Conservation (phyloP, 495 filamentous ascomycete species). For the Aspergillus heteromorphus region DNA sequence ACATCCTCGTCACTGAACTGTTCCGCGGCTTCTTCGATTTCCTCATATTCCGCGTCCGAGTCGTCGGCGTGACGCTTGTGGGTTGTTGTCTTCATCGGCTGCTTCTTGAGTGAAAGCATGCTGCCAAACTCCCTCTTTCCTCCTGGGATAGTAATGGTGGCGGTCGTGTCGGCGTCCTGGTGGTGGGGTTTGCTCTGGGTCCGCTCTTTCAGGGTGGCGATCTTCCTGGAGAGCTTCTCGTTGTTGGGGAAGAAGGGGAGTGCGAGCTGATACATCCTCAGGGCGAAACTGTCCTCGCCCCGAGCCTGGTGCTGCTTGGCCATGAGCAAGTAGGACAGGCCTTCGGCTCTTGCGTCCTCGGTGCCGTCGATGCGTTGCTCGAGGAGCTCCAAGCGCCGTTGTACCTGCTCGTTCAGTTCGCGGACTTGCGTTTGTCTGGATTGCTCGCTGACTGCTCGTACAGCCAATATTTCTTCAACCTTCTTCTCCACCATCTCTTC, state of each 20-base stretch:
- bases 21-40: conserved; percentile 18
- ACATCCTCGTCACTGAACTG: conserved; percentile 29
- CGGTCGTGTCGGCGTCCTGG: conserved; percentile 11
- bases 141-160: conserved; percentile 14
- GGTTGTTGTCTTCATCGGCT: conserved; percentile 16
- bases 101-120: conserved; percentile 37
- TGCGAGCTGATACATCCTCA: conserved; percentile 84
- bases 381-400: conserved; percentile 72
- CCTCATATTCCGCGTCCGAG: conserved; percentile 29
- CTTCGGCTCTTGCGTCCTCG: conserved; percentile 72
- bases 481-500: conserved; percentile 90
- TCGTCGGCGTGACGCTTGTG: conserved; percentile 34
- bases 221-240: conserved; percentile 72
- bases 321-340: conserved; percentile 78
- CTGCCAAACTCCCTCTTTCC: conserved; percentile 31
- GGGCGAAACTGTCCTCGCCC: conserved; percentile 69
- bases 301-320: conserved; percentile 84
- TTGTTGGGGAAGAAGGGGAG: conserved; percentile 83
- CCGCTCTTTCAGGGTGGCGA: conserved; percentile 60
- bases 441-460: conserved; percentile 50
- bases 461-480: conserved; percentile 80
- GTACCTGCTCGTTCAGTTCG: conserved; percentile 69
- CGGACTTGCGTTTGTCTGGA: conserved; percentile 44
- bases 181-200: conserved; percentile 35
- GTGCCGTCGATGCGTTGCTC: conserved; percentile 76